A percentile compares a stretch with the other conserved stretches of the same genome.
These are phyloP conservation scores for Crucihimalaya himalaica DNA, from an alignment of 345 rosid species.

Conservation along the genomic window DNA sequence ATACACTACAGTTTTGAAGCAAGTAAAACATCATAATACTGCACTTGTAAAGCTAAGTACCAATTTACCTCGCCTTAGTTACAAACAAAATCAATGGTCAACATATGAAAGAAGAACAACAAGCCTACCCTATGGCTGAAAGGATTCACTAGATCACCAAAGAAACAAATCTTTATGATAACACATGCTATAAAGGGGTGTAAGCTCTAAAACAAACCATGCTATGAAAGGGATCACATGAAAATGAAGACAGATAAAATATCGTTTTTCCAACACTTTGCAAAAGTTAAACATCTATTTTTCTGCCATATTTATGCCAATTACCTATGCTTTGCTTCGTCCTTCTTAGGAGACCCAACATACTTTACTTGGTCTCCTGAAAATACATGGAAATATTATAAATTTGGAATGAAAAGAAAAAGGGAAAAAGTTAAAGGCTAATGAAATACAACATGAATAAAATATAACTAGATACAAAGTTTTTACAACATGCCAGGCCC, in stretches of 20 bases:
- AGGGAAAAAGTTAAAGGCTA: slow-evolving; percentile 4
- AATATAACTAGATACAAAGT: neutral
- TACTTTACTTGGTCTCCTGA: slow-evolving; percentile 92
- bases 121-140: slow-evolving; percentile 5
- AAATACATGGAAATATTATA: slow-evolving; percentile 7
- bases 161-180: slow-evolving; percentile 7
- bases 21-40: neutral
- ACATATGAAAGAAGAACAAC: neutral
- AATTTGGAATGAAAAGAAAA: slow-evolving; percentile 1
- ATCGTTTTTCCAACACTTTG: slow-evolving; percentile 1
- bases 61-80: neutral
- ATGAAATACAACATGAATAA: slow-evolving; percentile 3
- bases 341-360: slow-evolving; percentile 55
- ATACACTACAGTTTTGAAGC: slow-evolving; percentile 4
- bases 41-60: slow-evolving; percentile 3
- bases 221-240: slow-evolving; percentile 7
- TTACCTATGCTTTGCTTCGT: slow-evolving; percentile 71
- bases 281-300: slow-evolving; percentile 15
- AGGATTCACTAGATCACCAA: slow-evolving; percentile 11
- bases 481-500: slow-evolving; percentile 7
- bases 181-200: slow-evolving; percentile 18
- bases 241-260: slow-evolving; percentile 12
- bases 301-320: slow-evolving; percentile 6
- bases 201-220: slow-evolving; percentile 21
- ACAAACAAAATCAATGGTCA: slow-evolving; percentile 20